Base-by-base conservation (phyloP, 805 yeast species). In the Metschnikowia sp. region DNA sequence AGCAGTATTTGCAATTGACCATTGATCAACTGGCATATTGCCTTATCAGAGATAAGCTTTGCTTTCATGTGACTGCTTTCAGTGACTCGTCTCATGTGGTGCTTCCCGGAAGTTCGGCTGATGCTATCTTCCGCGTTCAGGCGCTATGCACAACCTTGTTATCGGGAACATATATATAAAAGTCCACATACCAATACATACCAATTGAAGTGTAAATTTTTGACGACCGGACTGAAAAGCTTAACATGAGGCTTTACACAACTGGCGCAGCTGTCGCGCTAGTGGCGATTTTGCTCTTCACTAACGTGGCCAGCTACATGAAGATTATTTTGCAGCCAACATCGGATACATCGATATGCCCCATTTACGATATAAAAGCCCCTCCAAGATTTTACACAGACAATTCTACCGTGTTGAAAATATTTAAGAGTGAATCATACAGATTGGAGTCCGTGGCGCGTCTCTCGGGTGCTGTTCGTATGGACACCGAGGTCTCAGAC, bases 401-500 rank as follows among this genome's bases (percentile, higher is more conserved):
- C 52, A 63, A 65, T 29, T 60, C 65, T 2, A 59, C 70, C 1
- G 62, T 72, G 3, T 35, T 64, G 5, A 51, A 48, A 19, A 72
- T 77, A 36, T 53, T 75, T 10, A 33, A 59, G 13, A 72, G 71
- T 50, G 62, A 57, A 1, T 48, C 44, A 0, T 75, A 66, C 53
- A 61, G 67, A 29, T 40, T 59, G 29, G 46, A 53, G 8, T 74
- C 83, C 0, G 75, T 72, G 10, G 58, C 57, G 10, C 77, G 72
- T 53, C 68, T 82, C 47, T 64, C 78, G 8, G 81, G 78, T 5
- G 87, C 92, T 1, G 76, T 87, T 19, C 74, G 75, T 57, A 74
- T 86, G 48, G 82, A 83, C 36, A 86, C 95, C 1, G 83, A 79
- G 51, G 74, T 82, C 12, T 74, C 64, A 50, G 96, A 88, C 60